Percentiles rank a stretch among this genome's conserved stretches.
These are phyloP conservation scores for Clavaria fumosa DNA, from an alignment of 768 basidiomycete genomes.

Conservation along the genomic window DNA sequence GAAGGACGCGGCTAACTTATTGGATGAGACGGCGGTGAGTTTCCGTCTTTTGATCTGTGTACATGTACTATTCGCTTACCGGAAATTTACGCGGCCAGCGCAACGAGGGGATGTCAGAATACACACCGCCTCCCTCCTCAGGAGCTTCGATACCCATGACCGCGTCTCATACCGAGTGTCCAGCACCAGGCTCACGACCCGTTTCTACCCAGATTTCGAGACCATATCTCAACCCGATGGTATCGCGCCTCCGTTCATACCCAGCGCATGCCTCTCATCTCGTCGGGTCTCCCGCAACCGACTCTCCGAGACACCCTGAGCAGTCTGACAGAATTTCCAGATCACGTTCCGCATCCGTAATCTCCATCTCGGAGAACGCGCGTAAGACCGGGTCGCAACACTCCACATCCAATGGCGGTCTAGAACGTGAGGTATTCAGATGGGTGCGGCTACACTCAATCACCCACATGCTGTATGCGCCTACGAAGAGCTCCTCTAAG, in stretches of 20 bases:
- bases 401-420: constrained; percentile 8
- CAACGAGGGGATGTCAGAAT: constrained; percentile 17
- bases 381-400: too few relatives aligned
- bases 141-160: constrained; percentile 16
- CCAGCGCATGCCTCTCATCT: constrained; percentile 31
- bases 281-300: too few relatives aligned
- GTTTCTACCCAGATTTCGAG: constrained; percentile 30
- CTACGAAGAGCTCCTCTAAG: constrained; percentile 39
- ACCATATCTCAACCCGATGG: constrained; percentile 55
- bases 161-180: constrained; percentile 24
- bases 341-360: too few relatives aligned
- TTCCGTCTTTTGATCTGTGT: too few relatives aligned
- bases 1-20: too few relatives aligned
- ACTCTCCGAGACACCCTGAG: too few relatives aligned
- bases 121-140: constrained; percentile 24
- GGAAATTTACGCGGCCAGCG: too few relatives aligned
- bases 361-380: too few relatives aligned
- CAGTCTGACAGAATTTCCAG: too few relatives aligned
- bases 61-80: too few relatives aligned
- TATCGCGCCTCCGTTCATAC: constrained; percentile 67
- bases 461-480: constrained; percentile 39
- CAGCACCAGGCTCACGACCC: too few relatives aligned
- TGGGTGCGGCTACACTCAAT: constrained; percentile 59
- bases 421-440: constrained; percentile 46
- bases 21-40: constrained; percentile 19